Evolutionary conservation across 305 asterid genomes (phyloP).

Genomic region (Fraxinus albicans): DNA sequence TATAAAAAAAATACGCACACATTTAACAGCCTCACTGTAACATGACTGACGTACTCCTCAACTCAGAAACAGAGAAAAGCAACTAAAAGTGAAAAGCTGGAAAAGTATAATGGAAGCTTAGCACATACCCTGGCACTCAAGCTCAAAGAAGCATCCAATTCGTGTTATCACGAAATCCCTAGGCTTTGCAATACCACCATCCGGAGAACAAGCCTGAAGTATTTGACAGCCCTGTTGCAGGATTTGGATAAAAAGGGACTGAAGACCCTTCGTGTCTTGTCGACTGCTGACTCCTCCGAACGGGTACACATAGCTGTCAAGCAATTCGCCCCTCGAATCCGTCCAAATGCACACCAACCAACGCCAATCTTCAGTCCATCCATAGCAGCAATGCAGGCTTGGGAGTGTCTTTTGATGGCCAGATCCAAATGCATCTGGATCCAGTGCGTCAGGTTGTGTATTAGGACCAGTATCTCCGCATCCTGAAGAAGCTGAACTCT

Average conservation of each 20-base stretch:
- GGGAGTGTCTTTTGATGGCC: constrained; percentile 77
- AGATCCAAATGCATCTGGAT: constrained; percentile 70
- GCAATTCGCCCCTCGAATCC: constrained; percentile 96
- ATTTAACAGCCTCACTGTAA: constrained; percentile 6
- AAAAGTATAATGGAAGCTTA: constrained; percentile 12
- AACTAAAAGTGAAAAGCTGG: neutral
- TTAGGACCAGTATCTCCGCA: constrained; percentile 64
- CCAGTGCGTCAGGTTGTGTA: constrained; percentile 65
- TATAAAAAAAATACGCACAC: neutral
- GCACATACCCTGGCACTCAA: constrained; percentile 88
- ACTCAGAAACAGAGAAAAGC: neutral
- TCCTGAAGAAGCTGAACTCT: constrained; percentile 66
- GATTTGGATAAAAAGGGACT: constrained; percentile 92
- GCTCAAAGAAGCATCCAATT: constrained; percentile 97
- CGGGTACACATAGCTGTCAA: constrained; percentile 88
- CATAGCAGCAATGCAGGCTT: constrained; percentile 97
- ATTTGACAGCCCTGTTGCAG: constrained; percentile 98
- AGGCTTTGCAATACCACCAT: constrained; percentile 67
- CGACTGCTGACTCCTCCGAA: constrained; percentile 98
- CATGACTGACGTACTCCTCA: constrained; percentile 3
- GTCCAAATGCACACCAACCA: constrained; percentile 99
- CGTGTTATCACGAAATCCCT: constrained; percentile 95
- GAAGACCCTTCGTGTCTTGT: constrained; percentile 98
- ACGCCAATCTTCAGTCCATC: constrained; percentile 99
- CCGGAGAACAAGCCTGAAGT: constrained; percentile 90